Evolutionary conservation across 306 rosid genomes (phyloP).

Genomic region (Citrullus amarus): DNA sequence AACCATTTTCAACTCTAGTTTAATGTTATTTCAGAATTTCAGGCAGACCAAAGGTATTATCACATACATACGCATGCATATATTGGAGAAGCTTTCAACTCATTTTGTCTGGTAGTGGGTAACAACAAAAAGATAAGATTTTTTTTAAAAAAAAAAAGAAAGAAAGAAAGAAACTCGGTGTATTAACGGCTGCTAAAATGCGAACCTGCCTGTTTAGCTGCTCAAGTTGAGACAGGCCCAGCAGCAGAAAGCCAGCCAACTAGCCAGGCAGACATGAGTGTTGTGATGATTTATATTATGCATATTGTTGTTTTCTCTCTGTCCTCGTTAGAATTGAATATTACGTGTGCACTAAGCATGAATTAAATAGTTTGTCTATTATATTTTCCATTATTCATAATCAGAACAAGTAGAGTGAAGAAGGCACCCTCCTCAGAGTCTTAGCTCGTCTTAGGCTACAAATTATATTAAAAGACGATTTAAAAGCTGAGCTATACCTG

Average conservation of each 20-base stretch:
- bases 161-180: not conserved
- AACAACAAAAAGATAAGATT: not conserved
- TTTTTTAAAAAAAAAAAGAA: not conserved
- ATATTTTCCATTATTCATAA: not conserved
- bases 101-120: not conserved
- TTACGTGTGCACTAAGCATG: not conserved
- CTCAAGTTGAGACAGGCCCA: not conserved
- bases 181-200: not conserved
- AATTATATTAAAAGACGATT: not conserved
- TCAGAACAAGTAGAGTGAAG: not conserved
- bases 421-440: too few species aligned
- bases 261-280: not conserved
- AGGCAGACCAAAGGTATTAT: not conserved
- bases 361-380: not conserved
- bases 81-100: not conserved
- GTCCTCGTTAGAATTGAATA: not conserved
- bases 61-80: not conserved
- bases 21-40: not conserved
- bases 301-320: not conserved
- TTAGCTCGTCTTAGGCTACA: not conserved
- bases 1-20: not conserved
- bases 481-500: not conserved
- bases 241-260: not conserved
- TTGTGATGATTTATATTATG: not conserved
- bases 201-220: not conserved